phyloP scores from a whole-genome alignment of 306 rosid species.

The Oemleria cerasiformis region DNA sequence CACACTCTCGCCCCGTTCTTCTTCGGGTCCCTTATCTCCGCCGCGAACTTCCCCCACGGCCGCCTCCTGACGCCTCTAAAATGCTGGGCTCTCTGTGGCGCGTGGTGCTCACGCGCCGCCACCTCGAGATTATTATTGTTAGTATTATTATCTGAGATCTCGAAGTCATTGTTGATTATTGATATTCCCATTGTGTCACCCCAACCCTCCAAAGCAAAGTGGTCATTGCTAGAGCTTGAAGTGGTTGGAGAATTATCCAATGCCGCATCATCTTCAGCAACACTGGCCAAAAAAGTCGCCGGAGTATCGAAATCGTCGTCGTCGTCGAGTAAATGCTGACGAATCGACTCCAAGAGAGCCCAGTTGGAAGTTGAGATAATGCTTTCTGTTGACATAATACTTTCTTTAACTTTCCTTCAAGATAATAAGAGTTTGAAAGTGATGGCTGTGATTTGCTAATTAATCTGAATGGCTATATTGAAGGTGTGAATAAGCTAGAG shows the following conservation, averaged over 20 bases:
- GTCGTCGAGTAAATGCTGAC: slow-evolving; percentile 24
- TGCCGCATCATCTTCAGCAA: background rate
- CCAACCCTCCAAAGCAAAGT: background rate
- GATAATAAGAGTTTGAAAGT: background rate
- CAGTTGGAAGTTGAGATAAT: slow-evolving; percentile 2
- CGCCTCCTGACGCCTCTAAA: slow-evolving; percentile 60
- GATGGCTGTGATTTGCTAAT: background rate
- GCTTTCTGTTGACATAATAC: slow-evolving; percentile 3
- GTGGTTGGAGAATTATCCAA: background rate
- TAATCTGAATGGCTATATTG: background rate
- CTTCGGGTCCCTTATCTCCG: slow-evolving; percentile 48
- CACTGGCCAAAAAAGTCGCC: background rate
- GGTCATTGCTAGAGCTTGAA: background rate
- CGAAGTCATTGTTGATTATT: background rate
- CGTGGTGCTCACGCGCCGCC: background rate
- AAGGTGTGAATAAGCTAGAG: background rate
- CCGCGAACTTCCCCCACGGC: slow-evolving; percentile 73
- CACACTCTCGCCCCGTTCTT: slow-evolving; percentile 53
- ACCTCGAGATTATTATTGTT: background rate
- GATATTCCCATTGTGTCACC: background rate
- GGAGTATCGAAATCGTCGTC: slow-evolving; percentile 24
- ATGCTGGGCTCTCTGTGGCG: background rate
- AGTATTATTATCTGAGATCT: background rate
- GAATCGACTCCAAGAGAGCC: slow-evolving; percentile 25
- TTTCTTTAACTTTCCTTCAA: background rate